Conservation (phyloP, 768 basidiomycete species). For the Russula olivacea region DNA sequence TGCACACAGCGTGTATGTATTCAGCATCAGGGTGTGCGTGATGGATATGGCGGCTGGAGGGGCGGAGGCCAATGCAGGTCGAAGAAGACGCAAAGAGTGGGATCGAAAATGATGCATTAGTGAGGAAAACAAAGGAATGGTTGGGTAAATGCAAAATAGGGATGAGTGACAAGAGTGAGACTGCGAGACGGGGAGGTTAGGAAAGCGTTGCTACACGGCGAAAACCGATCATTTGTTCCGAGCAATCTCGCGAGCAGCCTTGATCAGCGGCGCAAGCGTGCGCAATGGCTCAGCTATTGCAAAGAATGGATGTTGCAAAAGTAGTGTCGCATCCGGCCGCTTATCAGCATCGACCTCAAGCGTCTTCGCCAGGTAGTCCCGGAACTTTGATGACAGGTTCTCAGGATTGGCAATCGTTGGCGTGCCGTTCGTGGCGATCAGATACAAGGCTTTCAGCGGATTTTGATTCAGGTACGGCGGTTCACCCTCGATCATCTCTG, state of each 20-base stretch:
- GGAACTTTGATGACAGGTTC: conserved; percentile 67
- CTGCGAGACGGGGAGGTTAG: not conserved
- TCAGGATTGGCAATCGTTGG: conserved; percentile 93
- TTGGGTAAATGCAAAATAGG: conserved; percentile 11
- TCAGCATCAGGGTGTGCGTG: conserved; percentile 2
- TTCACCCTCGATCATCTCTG: conserved; percentile 98
- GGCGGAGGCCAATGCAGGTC: conserved; percentile 13
- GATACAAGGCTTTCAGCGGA: conserved; percentile 91
- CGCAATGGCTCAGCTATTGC: conserved; percentile 79
- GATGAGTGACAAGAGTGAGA: conserved; percentile 8
- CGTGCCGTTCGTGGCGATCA: conserved; percentile 97
- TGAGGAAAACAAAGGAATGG: conserved; percentile 6
- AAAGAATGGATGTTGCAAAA: conserved; percentile 88
- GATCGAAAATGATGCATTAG: conserved; percentile 8
- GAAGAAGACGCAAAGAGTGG: conserved; percentile 1
- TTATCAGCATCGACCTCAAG: conserved; percentile 95
- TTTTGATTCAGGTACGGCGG: conserved; percentile 96
- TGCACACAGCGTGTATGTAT: conserved; percentile 1
- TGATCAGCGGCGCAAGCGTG: conserved; percentile 84
- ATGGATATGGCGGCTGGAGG: not conserved
- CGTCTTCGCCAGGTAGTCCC: conserved; percentile 81
- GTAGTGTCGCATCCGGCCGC: conserved; percentile 76
- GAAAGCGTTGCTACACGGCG: not conserved
- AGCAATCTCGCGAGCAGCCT: conserved; percentile 83
- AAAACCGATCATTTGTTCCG: conserved; percentile 33